phyloP scores from a whole-genome alignment of 345 rosid genomes.

The Pelargonium nanum region DNA sequence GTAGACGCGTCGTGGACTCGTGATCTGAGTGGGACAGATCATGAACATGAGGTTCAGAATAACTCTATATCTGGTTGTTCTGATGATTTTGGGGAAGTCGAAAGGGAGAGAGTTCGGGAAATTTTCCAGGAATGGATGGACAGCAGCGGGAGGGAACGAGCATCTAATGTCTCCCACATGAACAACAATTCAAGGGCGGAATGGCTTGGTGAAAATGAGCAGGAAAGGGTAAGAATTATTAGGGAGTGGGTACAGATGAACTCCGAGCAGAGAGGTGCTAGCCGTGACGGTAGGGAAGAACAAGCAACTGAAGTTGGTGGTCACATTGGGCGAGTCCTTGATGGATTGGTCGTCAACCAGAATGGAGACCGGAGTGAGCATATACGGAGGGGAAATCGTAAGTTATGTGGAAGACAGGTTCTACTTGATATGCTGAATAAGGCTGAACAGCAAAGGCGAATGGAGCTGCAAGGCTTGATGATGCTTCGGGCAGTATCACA shows the following conservation, averaged over 20 bases:
- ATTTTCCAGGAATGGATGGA: constrained; percentile 81
- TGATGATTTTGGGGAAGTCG: constrained; percentile 61
- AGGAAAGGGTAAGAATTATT: constrained; percentile 79
- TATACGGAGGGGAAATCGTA: constrained; percentile 50
- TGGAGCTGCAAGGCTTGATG: constrained; percentile 51
- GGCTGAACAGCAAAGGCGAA: constrained; percentile 60
- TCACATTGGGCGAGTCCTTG: constrained; percentile 52
- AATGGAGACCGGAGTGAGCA: constrained; percentile 33
- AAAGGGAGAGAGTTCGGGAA: constrained; percentile 83
- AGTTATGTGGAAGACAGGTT: constrained; percentile 71
- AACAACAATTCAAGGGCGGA: constrained; percentile 45
- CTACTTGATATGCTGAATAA: constrained; percentile 66
- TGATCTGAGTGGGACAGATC: constrained; percentile 34
- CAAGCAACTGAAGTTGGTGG: constrained; percentile 37
- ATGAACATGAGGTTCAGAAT: constrained; percentile 36
- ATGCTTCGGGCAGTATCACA: constrained; percentile 56
- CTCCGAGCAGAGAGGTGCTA: constrained; percentile 51
- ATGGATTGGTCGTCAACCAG: constrained; percentile 36
- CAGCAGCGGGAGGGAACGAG: constrained; percentile 42
- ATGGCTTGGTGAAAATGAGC: constrained; percentile 89
- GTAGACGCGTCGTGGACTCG: constrained; percentile 51
- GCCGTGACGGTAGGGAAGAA: constrained; percentile 38
- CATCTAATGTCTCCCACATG: constrained; percentile 32
- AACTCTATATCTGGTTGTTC: constrained; percentile 27
- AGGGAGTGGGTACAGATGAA: constrained; percentile 84